These are phyloP conservation scores for Ceratocystis destructans DNA, from an alignment of 2,329 filamentous ascomycete species.

Conservation along the genomic window DNA sequence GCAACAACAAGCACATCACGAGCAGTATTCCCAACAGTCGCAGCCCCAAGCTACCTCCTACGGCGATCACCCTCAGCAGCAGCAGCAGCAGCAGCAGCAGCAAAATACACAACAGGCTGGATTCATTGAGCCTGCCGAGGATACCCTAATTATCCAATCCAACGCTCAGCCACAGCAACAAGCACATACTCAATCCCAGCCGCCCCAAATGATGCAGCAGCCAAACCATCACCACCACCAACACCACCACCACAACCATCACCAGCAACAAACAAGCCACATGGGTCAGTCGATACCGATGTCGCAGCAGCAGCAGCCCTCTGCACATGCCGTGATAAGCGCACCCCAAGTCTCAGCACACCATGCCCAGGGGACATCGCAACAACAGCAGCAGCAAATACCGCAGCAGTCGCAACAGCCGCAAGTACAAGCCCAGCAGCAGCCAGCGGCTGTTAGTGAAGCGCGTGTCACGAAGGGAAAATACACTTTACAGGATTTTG, in stretches of 20 bases:
- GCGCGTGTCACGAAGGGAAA: constrained; percentile 81
- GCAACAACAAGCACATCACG: constrained; percentile 13
- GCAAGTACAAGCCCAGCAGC: constrained; percentile 21
- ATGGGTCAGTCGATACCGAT: constrained; percentile 11
- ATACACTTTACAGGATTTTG: constrained; percentile 85
- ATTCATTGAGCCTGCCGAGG: constrained; percentile 19
- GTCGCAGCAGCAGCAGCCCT: constrained; percentile 11
- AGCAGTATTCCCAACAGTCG: neutral
- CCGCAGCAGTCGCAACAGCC: constrained; percentile 23
- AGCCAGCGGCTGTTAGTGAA: constrained; percentile 24
- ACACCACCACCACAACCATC: constrained; percentile 28
- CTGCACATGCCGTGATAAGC: constrained; percentile 42
- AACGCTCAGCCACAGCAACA: constrained; percentile 21
- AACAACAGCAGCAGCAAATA: constrained; percentile 12
- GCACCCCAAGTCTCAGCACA: constrained; percentile 26
- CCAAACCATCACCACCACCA: too few relatives aligned
- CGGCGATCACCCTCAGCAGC: constrained; percentile 25
- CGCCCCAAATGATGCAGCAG: constrained; percentile 20
- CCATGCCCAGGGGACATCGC: constrained; percentile 49
- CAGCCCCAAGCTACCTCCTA: neutral
- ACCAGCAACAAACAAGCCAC: constrained; percentile 42
- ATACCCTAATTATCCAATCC: constrained; percentile 22
- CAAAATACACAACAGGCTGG: constrained; percentile 24
- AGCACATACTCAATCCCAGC: constrained; percentile 19
- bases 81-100: constrained; percentile 39